A percentile compares a stretch with the other conserved stretches of the same genome.
Evolutionary conservation across 495 filamentous ascomycete species (phyloP).

Genomic region (Diplogelasinospora grovesii): DNA sequence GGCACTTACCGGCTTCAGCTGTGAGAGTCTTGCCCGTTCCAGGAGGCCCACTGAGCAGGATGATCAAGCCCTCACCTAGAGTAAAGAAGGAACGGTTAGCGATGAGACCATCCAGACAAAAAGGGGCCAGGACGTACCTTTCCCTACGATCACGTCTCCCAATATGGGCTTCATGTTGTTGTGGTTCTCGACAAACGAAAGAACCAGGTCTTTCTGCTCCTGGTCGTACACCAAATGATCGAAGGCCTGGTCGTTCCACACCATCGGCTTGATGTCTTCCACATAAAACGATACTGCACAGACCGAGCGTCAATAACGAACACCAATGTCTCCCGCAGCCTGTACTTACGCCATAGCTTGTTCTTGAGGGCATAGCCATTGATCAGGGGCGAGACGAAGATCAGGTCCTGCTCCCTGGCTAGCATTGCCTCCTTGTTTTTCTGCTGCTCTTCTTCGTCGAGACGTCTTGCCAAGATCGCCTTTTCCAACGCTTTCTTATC

Average conservation of each 20-base stretch:
- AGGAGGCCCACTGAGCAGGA: conserved; percentile 32
- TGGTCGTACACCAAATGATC: conserved; percentile 21
- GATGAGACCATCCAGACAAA: neutral
- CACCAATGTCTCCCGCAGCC: neutral
- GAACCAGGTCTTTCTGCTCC: conserved; percentile 22
- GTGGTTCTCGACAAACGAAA: conserved; percentile 25
- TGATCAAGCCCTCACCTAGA: conserved; percentile 18
- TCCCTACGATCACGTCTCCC: neutral
- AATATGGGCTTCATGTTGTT: neutral
- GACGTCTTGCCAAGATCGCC: neutral
- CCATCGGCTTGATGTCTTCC: conserved; percentile 17
- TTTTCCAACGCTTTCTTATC: neutral
- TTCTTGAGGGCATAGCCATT: conserved; percentile 13
- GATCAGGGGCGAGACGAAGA: conserved; percentile 21
- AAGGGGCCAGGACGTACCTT: too few species aligned
- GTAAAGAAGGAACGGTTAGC: too few species aligned
- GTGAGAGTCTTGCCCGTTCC: conserved; percentile 52
- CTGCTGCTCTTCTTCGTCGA: conserved; percentile 13
- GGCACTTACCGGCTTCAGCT: conserved; percentile 23
- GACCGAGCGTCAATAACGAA: too few species aligned
- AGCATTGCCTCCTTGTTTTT: conserved; percentile 16
- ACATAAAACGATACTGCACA: conserved; percentile 16
- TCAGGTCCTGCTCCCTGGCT: conserved; percentile 12
- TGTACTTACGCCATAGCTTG: neutral
- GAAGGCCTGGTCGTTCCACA: conserved; percentile 25